Conservation (phyloP, 1,139 yeast genomes). For the Suhomyces chickasaworum region DNA sequence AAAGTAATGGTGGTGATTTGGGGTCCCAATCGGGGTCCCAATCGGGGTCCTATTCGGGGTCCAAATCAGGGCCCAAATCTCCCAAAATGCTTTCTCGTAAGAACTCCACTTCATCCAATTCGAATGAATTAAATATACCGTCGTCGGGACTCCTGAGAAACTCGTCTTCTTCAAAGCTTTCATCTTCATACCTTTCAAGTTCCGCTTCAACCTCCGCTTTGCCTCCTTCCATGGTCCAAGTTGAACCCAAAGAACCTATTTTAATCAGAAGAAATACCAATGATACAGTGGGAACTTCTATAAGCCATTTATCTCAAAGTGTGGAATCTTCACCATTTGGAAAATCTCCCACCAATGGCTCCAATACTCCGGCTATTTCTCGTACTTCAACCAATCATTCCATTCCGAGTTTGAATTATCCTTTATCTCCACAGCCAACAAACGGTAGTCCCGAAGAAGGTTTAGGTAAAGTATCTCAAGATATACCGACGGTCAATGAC, state of each 20-base stretch:
- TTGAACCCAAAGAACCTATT: constrained; percentile 71
- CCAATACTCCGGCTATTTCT: constrained; percentile 18
- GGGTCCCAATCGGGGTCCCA: constrained; percentile 27
- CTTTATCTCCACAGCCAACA: constrained; percentile 30
- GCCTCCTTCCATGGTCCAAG: constrained; percentile 71
- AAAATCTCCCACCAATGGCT: constrained; percentile 11
- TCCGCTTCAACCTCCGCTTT: constrained; percentile 30
- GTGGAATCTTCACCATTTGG: constrained; percentile 14
- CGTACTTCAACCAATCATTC: constrained; percentile 45
- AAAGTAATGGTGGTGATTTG: constrained; percentile 32
- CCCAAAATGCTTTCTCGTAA: constrained; percentile 43
- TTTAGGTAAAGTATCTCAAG: constrained; percentile 16
- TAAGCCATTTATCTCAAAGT: constrained; percentile 13
- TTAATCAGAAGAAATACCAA: constrained; percentile 48
- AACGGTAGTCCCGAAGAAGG: constrained; percentile 15
- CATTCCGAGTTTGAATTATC: constrained; percentile 23
- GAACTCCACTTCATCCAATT: constrained; percentile 28
- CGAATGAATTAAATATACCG: constrained; percentile 10
- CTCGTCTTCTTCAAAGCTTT: constrained; percentile 15
- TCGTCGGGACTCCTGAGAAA: constrained; percentile 17
- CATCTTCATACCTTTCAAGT: constrained; percentile 14
- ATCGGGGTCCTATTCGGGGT: no score
- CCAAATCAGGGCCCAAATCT: constrained; percentile 29
- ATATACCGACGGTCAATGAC: constrained; percentile 5
- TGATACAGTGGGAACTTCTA: constrained; percentile 21